Evolutionary conservation across 2,329 filamentous ascomycete genomes (phyloP).

Genomic region (Aspergillus sp.): DNA sequence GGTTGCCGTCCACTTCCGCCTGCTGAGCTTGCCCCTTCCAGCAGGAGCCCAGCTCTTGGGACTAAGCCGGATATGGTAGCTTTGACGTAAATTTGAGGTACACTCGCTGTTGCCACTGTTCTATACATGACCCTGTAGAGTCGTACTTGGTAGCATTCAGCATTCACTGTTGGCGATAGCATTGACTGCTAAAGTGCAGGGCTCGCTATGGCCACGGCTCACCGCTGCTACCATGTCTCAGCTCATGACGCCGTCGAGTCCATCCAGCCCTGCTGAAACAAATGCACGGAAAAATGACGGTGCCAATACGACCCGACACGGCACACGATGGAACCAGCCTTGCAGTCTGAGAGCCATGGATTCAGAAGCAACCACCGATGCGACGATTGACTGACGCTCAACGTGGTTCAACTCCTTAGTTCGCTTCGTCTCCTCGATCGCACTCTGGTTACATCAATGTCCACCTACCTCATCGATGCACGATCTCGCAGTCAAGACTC

Average conservation of each 20-base stretch:
- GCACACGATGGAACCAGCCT: background rate
- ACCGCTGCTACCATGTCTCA: background rate
- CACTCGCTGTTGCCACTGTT: too few relatives aligned
- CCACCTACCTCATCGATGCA: background rate
- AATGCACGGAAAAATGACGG: background rate
- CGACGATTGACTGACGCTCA: background rate
- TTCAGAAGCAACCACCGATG: background rate
- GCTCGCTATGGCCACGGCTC: background rate
- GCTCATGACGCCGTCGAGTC: slow-evolving; percentile 6
- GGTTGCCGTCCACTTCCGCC: background rate
- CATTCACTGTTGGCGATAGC: too few relatives aligned
- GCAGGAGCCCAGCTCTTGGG: background rate
- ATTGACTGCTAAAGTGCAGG: too few relatives aligned
- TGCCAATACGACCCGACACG: background rate
- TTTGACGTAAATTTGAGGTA: slow-evolving; percentile 15
- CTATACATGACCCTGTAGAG: too few relatives aligned
- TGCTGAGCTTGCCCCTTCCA: slow-evolving; percentile 5
- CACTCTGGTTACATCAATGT: background rate
- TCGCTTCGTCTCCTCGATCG: background rate
- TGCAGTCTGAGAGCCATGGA: background rate
- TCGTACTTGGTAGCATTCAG: too few relatives aligned
- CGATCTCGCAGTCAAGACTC: background rate
- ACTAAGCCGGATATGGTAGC: slow-evolving; percentile 10
- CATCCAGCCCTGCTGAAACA: background rate
- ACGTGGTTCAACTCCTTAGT: background rate